Base-by-base conservation (phyloP, 2,329 filamentous ascomycete species). In the Paecilomyces sp. region DNA sequence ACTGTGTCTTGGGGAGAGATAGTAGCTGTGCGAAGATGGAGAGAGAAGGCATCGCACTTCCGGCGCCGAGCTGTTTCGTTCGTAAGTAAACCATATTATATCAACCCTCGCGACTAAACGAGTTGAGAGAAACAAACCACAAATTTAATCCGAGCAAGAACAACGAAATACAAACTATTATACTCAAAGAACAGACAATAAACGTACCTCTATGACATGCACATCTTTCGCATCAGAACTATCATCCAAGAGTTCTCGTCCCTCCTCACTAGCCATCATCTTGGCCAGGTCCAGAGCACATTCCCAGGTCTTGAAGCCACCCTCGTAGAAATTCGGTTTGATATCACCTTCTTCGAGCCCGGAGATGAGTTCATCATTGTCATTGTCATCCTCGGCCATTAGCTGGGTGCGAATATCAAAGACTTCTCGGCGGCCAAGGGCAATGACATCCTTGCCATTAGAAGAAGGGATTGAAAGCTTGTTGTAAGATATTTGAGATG, bases 251-350 rank as follows among this genome's bases (percentile, higher is more conserved):
- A 13, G 24, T 25, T 63, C 60, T 15, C 61, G 54, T 9, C 56
- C 51, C 41, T 65, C 60, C 31, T 71, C 67, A 13, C 52, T 58
- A 22, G 61, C 57, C 33, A 71, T 62, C 54, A 73, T 62, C 58
- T 75, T 79, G 0, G 82, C 84, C 12, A 88, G 77, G 65, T 88
- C 85, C 51, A 86, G 64, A 11, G 83, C 82, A 70, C 85, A 87
- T 72, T 88, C 85, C 85, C 85, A 88, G 18, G 85, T 88, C 68
- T 88, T 88, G 74, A 87, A 87, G 4, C 85, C 85, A 62, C 85
- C 85, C 74, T 88, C 85, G 68, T 88, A 88, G 66, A 88, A 75
- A 61, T 83, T 82, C 28, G 83, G 81, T 53, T 79, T 79, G 58
- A 88, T 78, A 66, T 87, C 85, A 2, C 82, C 81, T 58, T 82